phyloP scores from a whole-genome alignment of 345 rosid genomes.

The Moringa oleifera region DNA sequence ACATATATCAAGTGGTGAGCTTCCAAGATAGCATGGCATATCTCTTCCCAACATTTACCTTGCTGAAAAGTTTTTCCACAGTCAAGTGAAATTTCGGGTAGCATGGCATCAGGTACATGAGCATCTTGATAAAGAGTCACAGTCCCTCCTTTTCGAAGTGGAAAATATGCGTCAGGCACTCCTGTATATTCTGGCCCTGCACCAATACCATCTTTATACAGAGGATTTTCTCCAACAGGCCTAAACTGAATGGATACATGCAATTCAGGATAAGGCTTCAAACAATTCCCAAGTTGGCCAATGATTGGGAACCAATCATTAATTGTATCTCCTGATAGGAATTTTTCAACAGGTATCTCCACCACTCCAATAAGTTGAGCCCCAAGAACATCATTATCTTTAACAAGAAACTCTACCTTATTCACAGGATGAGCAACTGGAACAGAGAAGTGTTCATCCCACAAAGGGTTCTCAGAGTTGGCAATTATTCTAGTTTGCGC shows the following conservation, averaged over 20 bases:
- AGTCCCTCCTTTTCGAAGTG: slow-evolving; percentile 49
- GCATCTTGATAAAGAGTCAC: slow-evolving; percentile 75
- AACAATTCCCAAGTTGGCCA: slow-evolving; percentile 22
- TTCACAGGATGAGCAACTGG: slow-evolving; percentile 53
- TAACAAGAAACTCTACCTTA: slow-evolving; percentile 54
- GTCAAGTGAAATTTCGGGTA: slow-evolving; percentile 56
- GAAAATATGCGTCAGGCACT: slow-evolving; percentile 57
- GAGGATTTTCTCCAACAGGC: slow-evolving; percentile 27
- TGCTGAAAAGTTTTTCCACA: slow-evolving; percentile 45
- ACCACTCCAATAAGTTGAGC: slow-evolving; percentile 59
- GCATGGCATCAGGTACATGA: slow-evolving; percentile 40
- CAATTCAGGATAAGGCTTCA: slow-evolving; percentile 42
- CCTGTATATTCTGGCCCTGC: slow-evolving; percentile 49
- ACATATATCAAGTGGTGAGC: slow-evolving; percentile 60
- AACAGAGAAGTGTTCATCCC: slow-evolving; percentile 61
- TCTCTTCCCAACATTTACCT: slow-evolving; percentile 65
- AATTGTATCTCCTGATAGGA: slow-evolving; percentile 33
- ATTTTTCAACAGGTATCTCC: slow-evolving; percentile 37
- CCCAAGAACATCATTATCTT: slow-evolving; percentile 68
- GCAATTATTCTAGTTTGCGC: slow-evolving; percentile 58
- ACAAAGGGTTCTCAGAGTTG: slow-evolving; percentile 56
- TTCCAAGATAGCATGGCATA: slow-evolving; percentile 62
- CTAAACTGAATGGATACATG: slow-evolving; percentile 42
- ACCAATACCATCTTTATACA: slow-evolving; percentile 48
- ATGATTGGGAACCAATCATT: slow-evolving; percentile 51